A percentile compares a stretch with the other conserved stretches of the same genome.
These are phyloP conservation scores for Setomelanomma holmii DNA, from an alignment of 2,329 filamentous ascomycete species.

Conservation along the genomic window DNA sequence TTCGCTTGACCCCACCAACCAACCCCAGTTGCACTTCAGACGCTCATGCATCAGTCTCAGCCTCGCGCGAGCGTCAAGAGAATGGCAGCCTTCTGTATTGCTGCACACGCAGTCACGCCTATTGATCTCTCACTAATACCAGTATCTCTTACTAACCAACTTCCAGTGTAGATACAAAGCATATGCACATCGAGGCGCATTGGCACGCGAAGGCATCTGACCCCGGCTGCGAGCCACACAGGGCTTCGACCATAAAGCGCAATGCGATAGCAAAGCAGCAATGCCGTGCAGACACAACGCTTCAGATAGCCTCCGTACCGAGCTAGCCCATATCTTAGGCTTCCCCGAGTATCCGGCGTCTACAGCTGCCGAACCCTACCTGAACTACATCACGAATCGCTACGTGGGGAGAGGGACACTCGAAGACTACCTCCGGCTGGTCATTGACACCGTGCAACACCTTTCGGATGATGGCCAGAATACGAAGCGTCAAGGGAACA, in stretches of 20 bases:
- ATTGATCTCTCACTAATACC: constrained; percentile 3
- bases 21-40: no score
- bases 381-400: constrained; percentile 27
- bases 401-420: constrained; percentile 9
- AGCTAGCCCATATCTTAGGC: constrained; percentile 18
- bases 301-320: constrained; percentile 10
- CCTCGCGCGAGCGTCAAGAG: constrained; percentile 1
- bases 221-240: no score
- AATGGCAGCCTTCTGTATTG: constrained; percentile 4
- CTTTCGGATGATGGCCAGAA: no score
- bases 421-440: constrained; percentile 17
- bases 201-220: no score
- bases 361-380: constrained; percentile 17
- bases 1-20: no score
- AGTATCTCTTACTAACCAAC: not conserved
- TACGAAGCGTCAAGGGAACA: no score
- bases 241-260: no score
- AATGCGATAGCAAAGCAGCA: no score
- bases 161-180: no score
- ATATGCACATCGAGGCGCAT: no score
- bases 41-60: constrained; percentile 7
- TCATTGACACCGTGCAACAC: constrained; percentile 17
- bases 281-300: no score
- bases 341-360: constrained; percentile 13
- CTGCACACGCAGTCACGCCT: not conserved